phyloP scores from a whole-genome alignment of 2,329 filamentous ascomycete genomes.

The Botrytis squamosa region DNA sequence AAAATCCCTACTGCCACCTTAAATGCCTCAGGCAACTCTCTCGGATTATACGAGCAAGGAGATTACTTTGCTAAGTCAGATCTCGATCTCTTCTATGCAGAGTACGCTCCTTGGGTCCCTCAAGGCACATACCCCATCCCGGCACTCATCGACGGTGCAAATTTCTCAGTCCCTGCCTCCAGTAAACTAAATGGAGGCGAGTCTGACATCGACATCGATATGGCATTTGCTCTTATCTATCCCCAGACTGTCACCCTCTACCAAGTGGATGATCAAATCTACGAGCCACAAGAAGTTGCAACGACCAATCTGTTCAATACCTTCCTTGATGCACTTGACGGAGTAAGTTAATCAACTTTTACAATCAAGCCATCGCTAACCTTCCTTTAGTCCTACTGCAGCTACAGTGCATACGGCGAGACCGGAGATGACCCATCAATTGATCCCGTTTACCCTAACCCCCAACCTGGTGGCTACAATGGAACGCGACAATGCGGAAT shows the following conservation, averaged over 20 bases:
- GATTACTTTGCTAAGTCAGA: constrained; percentile 29
- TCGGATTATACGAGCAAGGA: constrained; percentile 26
- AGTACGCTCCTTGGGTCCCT: constrained; percentile 27
- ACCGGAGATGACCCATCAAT: constrained; percentile 43
- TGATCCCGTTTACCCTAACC: constrained; percentile 47
- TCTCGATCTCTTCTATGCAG: constrained; percentile 25
- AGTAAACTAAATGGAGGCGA: constrained; percentile 24
- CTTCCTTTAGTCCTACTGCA: constrained; percentile 43
- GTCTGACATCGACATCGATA: constrained; percentile 42
- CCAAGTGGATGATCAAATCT: constrained; percentile 34
- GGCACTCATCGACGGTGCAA: constrained; percentile 32
- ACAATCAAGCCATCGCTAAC: constrained; percentile 6
- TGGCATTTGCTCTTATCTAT: constrained; percentile 30
- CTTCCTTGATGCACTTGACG: constrained; percentile 37
- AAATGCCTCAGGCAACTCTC: constrained; percentile 20
- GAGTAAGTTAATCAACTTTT: constrained; percentile 20
- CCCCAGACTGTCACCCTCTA: constrained; percentile 33
- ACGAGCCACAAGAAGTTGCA: constrained; percentile 29
- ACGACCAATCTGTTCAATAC: constrained; percentile 36
- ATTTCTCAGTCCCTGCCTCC: constrained; percentile 22
- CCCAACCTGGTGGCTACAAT: constrained; percentile 43
- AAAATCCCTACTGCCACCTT: constrained; percentile 34
- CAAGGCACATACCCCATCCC: constrained; percentile 26
- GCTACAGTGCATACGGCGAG: constrained; percentile 45
- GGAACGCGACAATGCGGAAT: constrained; percentile 34